These are phyloP conservation scores for Stipa capillata DNA, from an alignment of 176 grass and related monocot genomes.

Conservation along the genomic window DNA sequence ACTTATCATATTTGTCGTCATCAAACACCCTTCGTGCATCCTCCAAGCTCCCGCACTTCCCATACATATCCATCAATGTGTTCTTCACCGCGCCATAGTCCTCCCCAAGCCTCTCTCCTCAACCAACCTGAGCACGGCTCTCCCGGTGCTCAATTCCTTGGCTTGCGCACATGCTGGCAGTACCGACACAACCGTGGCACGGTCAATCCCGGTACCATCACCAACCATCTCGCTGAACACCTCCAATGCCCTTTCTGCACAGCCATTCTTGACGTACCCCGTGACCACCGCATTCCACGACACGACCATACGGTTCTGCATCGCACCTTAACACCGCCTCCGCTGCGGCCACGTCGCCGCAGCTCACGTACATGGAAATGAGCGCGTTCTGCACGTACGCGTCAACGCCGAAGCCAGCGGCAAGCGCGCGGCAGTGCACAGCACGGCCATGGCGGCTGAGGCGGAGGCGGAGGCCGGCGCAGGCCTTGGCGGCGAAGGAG, in stretches of 20 bases:
- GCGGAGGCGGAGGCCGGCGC: slow-evolving; percentile 28
- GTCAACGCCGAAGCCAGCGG: slow-evolving; percentile 41
- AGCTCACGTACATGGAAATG: slow-evolving; percentile 56
- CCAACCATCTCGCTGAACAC: slow-evolving; percentile 38
- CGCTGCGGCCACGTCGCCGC: slow-evolving; percentile 23
- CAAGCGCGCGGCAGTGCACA: slow-evolving; percentile 41
- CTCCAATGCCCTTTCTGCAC: slow-evolving; percentile 27
- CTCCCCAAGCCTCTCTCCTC: slow-evolving; percentile 34
- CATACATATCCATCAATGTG: slow-evolving; percentile 67
- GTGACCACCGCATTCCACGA: slow-evolving; percentile 62
- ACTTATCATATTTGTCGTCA: slow-evolving; percentile 11
- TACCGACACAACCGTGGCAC: slow-evolving; percentile 43
- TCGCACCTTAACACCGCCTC: slow-evolving; percentile 30
- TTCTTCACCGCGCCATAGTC: slow-evolving; percentile 39
- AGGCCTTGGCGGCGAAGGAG: slow-evolving; percentile 62
- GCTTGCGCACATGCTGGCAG: slow-evolving; percentile 46
- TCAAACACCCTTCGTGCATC: slow-evolving; percentile 47
- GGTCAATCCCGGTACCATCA: slow-evolving; percentile 23
- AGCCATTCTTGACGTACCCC: slow-evolving; percentile 35
- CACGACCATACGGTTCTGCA: slow-evolving; percentile 25
- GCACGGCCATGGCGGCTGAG: slow-evolving; percentile 4
- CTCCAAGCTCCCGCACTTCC: slow-evolving; percentile 47
- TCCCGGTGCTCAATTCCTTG: slow-evolving; percentile 41
- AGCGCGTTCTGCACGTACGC: slow-evolving; percentile 54
- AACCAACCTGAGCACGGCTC: slow-evolving; percentile 36